Percentiles rank a stretch among this genome's conserved stretches.
These are phyloP conservation scores for Mortierella sp. DNA, from an alignment of 371 early-diverging fungal species.

Conservation along the genomic window DNA sequence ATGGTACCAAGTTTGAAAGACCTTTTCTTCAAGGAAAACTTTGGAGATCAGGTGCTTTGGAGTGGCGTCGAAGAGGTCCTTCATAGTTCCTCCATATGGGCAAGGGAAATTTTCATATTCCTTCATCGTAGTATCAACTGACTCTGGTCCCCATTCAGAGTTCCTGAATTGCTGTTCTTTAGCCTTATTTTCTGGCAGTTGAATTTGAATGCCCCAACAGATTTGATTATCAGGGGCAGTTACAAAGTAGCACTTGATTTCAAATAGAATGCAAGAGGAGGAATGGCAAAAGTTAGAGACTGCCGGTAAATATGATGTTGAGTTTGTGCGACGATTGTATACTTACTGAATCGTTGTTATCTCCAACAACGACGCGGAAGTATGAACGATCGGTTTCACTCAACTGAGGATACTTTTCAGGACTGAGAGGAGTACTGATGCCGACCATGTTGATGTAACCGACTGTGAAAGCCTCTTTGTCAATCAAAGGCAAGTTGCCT, in stretches of 20 bases:
- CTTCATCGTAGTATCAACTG: conserved; percentile 20
- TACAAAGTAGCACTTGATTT: not conserved
- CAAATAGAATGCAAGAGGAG: not conserved
- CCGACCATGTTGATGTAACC: conserved; percentile 20
- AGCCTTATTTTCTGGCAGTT: conserved; percentile 8
- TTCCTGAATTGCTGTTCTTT: conserved; percentile 14
- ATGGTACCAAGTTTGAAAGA: conserved; percentile 8
- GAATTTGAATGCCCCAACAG: conserved; percentile 21
- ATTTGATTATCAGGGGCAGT: conserved; percentile 22
- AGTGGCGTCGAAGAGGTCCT: not conserved
- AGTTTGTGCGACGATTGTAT: too few species aligned
- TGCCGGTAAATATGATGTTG: not conserved
- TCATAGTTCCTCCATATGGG: conserved; percentile 9
- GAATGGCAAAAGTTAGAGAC: not conserved
- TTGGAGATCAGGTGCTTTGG: conserved; percentile 7
- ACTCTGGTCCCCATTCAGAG: conserved; percentile 42
- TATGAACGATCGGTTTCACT: not conserved
- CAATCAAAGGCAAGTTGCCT: not conserved
- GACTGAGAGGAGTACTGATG: not conserved
- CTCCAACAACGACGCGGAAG: too few species aligned
- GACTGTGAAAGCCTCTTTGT: conserved; percentile 9
- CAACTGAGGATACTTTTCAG: conserved; percentile 15
- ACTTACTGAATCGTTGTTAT: too few species aligned
- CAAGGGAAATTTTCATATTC: conserved; percentile 7
- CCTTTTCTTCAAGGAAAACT: conserved; percentile 7